Evolutionary conservation across 2,329 filamentous ascomycete genomes (phyloP).

Genomic region (Fonsecaea multimorphosa): DNA sequence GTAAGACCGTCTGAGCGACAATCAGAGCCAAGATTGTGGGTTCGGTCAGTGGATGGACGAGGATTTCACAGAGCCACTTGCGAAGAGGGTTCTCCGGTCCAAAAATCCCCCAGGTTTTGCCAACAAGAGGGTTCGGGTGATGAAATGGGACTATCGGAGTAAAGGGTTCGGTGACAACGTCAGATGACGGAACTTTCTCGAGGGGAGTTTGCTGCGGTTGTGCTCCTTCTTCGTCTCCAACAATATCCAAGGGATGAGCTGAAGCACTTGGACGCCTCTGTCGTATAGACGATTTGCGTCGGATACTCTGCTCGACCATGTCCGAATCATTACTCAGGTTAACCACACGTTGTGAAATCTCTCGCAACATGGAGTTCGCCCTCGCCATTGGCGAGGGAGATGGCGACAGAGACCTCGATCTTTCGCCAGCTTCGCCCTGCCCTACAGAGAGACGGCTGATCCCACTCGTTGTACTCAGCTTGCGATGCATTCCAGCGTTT

Average conservation of each 20-base stretch:
- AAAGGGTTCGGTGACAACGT: conserved; percentile 25
- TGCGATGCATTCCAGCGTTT: conserved; percentile 58
- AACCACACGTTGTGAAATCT: conserved; percentile 96
- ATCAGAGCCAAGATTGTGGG: conserved; percentile 87
- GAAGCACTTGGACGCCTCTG: conserved; percentile 33
- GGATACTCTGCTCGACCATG: conserved; percentile 73
- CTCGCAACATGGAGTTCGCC: conserved; percentile 76
- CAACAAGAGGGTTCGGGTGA: conserved; percentile 75
- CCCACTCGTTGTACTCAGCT: conserved; percentile 63
- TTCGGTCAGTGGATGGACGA: conserved; percentile 87
- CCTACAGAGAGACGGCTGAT: conserved; percentile 51
- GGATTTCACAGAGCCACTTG: conserved; percentile 75
- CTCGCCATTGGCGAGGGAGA: conserved; percentile 69
- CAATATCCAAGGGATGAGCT: conserved; percentile 18
- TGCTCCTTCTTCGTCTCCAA: conserved; percentile 30
- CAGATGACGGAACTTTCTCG: conserved; percentile 46
- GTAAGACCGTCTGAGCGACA: conserved; percentile 82
- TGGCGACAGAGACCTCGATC: conserved; percentile 64
- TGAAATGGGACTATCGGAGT: conserved; percentile 20
- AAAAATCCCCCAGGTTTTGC: conserved; percentile 85
- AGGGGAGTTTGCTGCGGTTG: conserved; percentile 42
- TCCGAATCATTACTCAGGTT: conserved; percentile 95
- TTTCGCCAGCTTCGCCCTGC: conserved; percentile 52
- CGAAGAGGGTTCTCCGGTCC: conserved; percentile 77
- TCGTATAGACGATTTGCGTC: conserved; percentile 58